Percentiles rank a stretch among this genome's conserved stretches.
Evolutionary conservation across 2,329 filamentous ascomycete genomes (phyloP).

Genomic region (Penicillium sp.): DNA sequence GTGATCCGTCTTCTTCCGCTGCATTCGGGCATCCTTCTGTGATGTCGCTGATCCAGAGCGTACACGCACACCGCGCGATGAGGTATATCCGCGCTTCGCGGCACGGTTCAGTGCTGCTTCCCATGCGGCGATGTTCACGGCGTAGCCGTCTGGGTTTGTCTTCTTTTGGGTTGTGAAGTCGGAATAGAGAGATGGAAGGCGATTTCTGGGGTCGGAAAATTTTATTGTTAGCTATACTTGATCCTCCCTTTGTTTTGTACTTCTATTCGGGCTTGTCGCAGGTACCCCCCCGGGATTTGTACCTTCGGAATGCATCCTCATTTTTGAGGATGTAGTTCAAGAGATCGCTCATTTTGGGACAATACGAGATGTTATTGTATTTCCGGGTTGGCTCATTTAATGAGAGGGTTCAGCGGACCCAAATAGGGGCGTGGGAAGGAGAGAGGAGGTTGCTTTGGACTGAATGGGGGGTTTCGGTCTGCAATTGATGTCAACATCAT

Average conservation of each 20-base stretch:
- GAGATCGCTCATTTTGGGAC: slow-evolving; percentile 55
- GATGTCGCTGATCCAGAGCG: slow-evolving; percentile 11
- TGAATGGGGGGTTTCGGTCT: not conserved
- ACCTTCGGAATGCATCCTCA: slow-evolving; percentile 61
- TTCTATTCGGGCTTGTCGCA: not conserved
- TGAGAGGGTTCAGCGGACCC: not conserved
- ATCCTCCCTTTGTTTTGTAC: not conserved
- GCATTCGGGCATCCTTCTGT: not conserved
- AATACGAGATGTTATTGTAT: not conserved
- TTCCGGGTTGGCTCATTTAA: not conserved
- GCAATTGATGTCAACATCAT: slow-evolving; percentile 2
- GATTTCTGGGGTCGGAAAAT: slow-evolving; percentile 54
- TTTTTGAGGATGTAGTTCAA: slow-evolving; percentile 64
- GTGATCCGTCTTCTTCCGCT: slow-evolving; percentile 43
- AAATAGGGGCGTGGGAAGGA: not conserved
- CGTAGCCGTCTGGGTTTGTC: slow-evolving; percentile 82
- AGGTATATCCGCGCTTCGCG: slow-evolving; percentile 62
- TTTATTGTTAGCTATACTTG: not conserved
- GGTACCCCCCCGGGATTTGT: slow-evolving; percentile 35
- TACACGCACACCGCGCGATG: slow-evolving; percentile 34
- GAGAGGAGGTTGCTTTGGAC: not conserved
- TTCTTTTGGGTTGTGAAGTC: slow-evolving; percentile 75
- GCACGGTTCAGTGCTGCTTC: slow-evolving; percentile 71
- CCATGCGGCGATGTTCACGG: slow-evolving; percentile 79
- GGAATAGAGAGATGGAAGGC: slow-evolving; percentile 82